These are phyloP conservation scores for Fusarium pseudocircinatum DNA, from an alignment of 2,329 filamentous ascomycete genomes.

Conservation along the genomic window DNA sequence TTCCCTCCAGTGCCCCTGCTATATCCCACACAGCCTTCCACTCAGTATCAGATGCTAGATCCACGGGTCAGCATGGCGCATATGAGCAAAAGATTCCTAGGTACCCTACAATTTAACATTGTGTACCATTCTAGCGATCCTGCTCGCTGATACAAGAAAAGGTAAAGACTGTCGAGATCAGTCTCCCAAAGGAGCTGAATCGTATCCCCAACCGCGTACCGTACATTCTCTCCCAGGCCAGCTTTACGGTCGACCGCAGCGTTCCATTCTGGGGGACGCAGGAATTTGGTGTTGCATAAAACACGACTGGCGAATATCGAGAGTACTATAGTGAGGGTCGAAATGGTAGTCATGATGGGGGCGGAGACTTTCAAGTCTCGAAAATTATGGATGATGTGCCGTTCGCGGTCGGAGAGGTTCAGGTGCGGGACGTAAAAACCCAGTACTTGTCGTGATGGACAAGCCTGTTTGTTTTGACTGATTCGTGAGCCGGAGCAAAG, in stretches of 20 bases:
- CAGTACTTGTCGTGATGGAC: not conserved
- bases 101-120: not conserved
- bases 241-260: accelerated
- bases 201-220: accelerated
- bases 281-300: not conserved
- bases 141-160: not conserved
- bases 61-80: accelerated
- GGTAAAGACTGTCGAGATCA: not conserved
- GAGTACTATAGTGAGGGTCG: accelerated
- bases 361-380: accelerated
- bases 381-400: accelerated
- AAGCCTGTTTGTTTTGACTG: not conserved
- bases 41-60: not conserved
- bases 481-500: accelerated
- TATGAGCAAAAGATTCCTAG: accelerated
- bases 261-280: not conserved
- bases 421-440: accelerated
- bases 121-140: accelerated
- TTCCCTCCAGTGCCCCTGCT: accelerated
- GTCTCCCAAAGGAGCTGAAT: not conserved
- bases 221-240: accelerated
- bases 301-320: accelerated
- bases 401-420: accelerated
- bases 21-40: not conserved
- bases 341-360: accelerated